These are phyloP conservation scores for Cephalotrichum gorgonifer DNA, from an alignment of 2,329 filamentous ascomycete species.

Conservation along the genomic window DNA sequence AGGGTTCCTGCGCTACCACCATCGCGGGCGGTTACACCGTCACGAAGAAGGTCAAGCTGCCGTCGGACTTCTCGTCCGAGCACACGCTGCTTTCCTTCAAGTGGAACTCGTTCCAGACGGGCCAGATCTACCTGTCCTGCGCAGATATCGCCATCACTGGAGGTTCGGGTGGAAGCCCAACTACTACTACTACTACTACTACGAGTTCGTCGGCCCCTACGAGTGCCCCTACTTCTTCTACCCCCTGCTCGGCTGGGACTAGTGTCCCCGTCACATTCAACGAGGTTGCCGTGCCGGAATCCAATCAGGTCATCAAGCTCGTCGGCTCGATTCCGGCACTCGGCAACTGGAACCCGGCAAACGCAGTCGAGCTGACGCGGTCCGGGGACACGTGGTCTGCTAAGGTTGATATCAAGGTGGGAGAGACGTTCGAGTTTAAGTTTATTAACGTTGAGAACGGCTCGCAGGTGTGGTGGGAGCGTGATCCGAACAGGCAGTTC, in stretches of 20 bases:
- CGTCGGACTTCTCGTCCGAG: conserved; percentile 32
- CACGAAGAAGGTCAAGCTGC: conserved; percentile 38
- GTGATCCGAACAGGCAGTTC: no score
- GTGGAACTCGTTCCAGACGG: conserved; percentile 45
- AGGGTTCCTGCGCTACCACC: conserved; percentile 36
- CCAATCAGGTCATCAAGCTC: conserved; percentile 39
- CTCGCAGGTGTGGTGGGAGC: no score
- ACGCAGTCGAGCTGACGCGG: no score
- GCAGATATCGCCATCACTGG: conserved; percentile 37
- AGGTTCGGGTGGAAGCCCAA: conserved; percentile 10
- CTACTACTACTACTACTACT: conserved; percentile 10
- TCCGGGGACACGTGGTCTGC: no score
- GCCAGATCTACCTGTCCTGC: conserved; percentile 41
- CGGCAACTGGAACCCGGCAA: no score
- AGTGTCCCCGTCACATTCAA: conserved; percentile 31
- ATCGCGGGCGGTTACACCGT: conserved; percentile 44
- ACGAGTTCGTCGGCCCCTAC: conserved; percentile 10
- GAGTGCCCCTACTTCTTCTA: conserved; percentile 1
- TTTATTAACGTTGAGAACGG: no score
- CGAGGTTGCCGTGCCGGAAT: conserved; percentile 30
- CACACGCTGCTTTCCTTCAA: conserved; percentile 41
- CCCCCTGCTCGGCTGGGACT: conserved; percentile 19
- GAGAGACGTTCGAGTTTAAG: no score
- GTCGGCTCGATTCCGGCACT: conserved; percentile 27
- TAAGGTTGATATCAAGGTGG: no score